A percentile compares a stretch with the other conserved stretches of the same genome.
These are phyloP conservation scores for Calonectria naviculata DNA, from an alignment of 2,329 filamentous ascomycete genomes.

Conservation along the genomic window DNA sequence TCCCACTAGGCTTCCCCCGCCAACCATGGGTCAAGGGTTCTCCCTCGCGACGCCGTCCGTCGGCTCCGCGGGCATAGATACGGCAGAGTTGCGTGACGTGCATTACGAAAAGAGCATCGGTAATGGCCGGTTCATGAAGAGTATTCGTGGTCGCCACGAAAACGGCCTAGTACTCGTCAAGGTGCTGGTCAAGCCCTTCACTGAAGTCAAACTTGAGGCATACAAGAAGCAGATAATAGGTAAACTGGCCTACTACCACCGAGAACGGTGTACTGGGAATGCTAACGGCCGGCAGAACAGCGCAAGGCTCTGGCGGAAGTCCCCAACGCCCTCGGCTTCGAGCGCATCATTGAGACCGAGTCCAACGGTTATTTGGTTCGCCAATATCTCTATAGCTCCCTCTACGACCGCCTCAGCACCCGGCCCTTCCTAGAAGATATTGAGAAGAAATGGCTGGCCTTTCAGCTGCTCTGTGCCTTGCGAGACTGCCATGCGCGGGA, in stretches of 20 bases:
- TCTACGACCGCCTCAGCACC: constrained; percentile 97
- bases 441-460: constrained; percentile 98
- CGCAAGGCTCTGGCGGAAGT: constrained; percentile 82
- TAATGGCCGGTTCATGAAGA: constrained; percentile 95
- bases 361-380: constrained; percentile 93
- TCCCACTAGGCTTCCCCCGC: constrained; percentile 26
- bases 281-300: constrained; percentile 69
- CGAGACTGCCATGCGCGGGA: constrained; percentile 91
- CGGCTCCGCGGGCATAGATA: constrained; percentile 92
- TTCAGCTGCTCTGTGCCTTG: constrained; percentile 91
- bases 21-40: constrained; percentile 92
- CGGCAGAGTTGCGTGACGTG: constrained; percentile 90
- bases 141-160: constrained; percentile 88
- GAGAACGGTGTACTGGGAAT: neutral
- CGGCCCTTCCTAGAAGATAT: constrained; percentile 96
- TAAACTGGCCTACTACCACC: constrained; percentile 53
- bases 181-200: constrained; percentile 92
- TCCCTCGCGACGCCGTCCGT: constrained; percentile 92
- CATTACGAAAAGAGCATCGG: constrained; percentile 94
- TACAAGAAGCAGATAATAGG: constrained; percentile 83
- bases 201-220: constrained; percentile 80
- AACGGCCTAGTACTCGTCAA: constrained; percentile 95
- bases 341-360: constrained; percentile 90
- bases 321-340: constrained; percentile 90
- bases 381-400: constrained; percentile 94